These are phyloP conservation scores for Cladophialophora psammophila DNA, from an alignment of 2,329 filamentous ascomycete genomes.

Conservation along the genomic window DNA sequence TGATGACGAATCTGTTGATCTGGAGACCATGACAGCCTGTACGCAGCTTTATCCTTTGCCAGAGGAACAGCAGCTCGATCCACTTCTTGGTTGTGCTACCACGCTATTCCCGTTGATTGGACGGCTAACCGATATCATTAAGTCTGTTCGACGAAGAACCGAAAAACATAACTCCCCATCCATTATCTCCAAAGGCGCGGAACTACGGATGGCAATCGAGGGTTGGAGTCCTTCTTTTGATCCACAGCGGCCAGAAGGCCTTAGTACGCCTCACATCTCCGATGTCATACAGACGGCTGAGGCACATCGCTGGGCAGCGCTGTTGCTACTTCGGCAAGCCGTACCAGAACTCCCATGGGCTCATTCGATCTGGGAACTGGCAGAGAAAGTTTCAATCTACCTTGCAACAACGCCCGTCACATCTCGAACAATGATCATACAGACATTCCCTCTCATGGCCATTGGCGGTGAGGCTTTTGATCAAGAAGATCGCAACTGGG, in stretches of 20 bases:
- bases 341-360: constrained; percentile 72
- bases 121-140: constrained; percentile 69
- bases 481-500: constrained; percentile 69
- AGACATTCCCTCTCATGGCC: constrained; percentile 72
- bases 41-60: constrained; percentile 40
- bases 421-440: constrained; percentile 69
- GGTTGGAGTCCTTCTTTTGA: constrained; percentile 61
- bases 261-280: constrained; percentile 64
- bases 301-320: constrained; percentile 70
- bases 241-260: constrained; percentile 68
- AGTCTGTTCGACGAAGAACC: constrained; percentile 61
- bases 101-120: constrained; percentile 73
- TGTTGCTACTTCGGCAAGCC: constrained; percentile 71
- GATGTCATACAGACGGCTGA: constrained; percentile 70
- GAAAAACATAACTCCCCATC: constrained; percentile 59
- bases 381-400: constrained; percentile 66
- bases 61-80: constrained; percentile 62
- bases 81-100: constrained; percentile 71
- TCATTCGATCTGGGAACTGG: constrained; percentile 61
- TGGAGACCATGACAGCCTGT: constrained; percentile 54
- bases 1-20: constrained; percentile 62
- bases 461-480: constrained; percentile 69
- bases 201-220: constrained; percentile 66
- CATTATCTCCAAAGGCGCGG: constrained; percentile 67
- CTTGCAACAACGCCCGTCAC: constrained; percentile 68